These are phyloP conservation scores for Xylona heveae DNA, from an alignment of 495 filamentous ascomycete genomes.

Conservation along the genomic window DNA sequence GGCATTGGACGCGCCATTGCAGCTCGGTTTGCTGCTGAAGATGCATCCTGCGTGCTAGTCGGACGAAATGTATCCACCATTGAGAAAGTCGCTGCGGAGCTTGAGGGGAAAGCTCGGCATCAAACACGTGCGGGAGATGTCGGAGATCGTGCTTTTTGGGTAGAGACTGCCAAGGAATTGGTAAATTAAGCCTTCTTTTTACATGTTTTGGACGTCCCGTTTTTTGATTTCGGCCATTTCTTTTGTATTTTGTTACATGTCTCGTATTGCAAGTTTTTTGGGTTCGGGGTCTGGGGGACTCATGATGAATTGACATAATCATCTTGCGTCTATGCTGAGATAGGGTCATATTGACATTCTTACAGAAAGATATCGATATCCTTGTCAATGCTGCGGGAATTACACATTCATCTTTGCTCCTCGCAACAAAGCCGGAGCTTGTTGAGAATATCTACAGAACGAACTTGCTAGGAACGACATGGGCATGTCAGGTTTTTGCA, in stretches of 20 bases:
- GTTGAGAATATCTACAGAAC: slow-evolving; percentile 33
- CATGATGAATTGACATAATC: too few relatives aligned
- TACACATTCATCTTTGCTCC: slow-evolving; percentile 33
- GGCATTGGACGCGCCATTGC: slow-evolving; percentile 54
- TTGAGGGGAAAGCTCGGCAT: slow-evolving; percentile 4
- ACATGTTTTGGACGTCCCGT: slow-evolving; percentile 5
- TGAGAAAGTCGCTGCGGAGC: slow-evolving; percentile 11
- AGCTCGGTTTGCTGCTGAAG: slow-evolving; percentile 37
- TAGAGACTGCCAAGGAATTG: slow-evolving; percentile 1
- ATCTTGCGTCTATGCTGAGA: too few relatives aligned
- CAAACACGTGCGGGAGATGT: neutral
- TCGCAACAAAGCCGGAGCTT: slow-evolving; percentile 17
- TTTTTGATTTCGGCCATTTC: neutral
- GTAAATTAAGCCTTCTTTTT: neutral
- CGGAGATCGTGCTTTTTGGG: neutral
- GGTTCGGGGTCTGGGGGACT: too few relatives aligned
- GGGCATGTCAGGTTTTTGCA: slow-evolving; percentile 34
- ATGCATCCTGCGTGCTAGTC: slow-evolving; percentile 33
- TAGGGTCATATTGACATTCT: too few relatives aligned
- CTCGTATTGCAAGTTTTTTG: neutral
- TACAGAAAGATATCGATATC: slow-evolving; percentile 29
- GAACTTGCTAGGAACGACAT: slow-evolving; percentile 54
- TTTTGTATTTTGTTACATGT: too few relatives aligned
- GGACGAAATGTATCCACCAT: slow-evolving; percentile 24
- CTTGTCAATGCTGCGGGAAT: slow-evolving; percentile 63